These are phyloP conservation scores for Hondaea fermentalgiana DNA, from an alignment of 108 stramenopile species.

Conservation along the genomic window DNA sequence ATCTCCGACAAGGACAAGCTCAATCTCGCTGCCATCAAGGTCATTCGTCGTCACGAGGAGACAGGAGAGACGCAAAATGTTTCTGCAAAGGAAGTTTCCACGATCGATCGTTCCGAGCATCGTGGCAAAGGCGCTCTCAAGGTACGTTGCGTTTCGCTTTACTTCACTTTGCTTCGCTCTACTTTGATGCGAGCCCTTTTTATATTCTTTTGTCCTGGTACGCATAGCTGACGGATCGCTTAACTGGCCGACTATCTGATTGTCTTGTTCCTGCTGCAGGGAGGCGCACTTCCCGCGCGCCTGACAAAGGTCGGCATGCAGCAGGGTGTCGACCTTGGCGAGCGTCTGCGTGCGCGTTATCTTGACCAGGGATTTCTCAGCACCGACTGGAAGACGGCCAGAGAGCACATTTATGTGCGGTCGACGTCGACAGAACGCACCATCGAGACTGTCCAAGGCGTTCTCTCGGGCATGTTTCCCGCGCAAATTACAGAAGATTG, in stretches of 20 bases:
- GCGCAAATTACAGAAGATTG: neutral
- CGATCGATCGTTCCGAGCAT: neutral
- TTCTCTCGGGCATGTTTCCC: neutral
- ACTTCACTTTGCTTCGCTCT: no score
- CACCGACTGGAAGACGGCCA: neutral
- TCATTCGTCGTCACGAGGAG: neutral
- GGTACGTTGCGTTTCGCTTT: neutral
- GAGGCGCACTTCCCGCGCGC: neutral
- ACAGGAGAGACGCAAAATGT: neutral
- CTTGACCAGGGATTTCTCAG: neutral
- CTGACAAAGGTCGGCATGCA: neutral
- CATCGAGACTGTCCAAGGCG: neutral
- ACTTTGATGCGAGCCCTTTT: no score
- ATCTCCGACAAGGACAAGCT: neutral
- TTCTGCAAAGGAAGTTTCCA: neutral
- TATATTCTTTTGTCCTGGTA: no score
- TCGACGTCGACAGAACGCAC: neutral
- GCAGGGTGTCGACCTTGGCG: neutral
- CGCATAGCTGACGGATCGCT: no score
- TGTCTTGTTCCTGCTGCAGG: neutral
- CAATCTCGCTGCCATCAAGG: neutral
- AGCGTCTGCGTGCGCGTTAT: neutral
- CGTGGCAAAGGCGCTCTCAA: neutral
- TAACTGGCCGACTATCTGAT: no score
- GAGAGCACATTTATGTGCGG: neutral